Base-by-base conservation (phyloP, 2,329 filamentous ascomycete genomes). In the Aspergillus floridensis region DNA sequence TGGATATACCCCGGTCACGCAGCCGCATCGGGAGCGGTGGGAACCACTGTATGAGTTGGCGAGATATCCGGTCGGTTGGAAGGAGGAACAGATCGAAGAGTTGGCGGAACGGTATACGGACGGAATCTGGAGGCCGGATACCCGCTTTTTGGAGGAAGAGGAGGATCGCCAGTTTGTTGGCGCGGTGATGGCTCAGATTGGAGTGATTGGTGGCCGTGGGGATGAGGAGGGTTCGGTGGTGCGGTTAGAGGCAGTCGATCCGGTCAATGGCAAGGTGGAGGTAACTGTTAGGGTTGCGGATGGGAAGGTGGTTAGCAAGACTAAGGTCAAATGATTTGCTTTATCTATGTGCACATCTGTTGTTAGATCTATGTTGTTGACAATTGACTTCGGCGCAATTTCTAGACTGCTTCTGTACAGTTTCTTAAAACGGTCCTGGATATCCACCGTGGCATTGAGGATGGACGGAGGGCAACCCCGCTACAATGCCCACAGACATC, bases 1-100 rank as follows among this genome's bases (percentile, higher is more conserved):
- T 49, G 66, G 66, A 19, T 68, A 65, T 46, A 65, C 63, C 0
- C 51, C 59, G 2, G 58, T 59, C 4, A 65, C 57, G 1, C 67
- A 69, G 48, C 66, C 66, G 3, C 61, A 67, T 55, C 49, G 24
- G 22, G 55, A 66, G 6, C n/a, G 47, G 8, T 69, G 68, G 68
- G 41, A 49, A 11, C 51, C 46, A 7, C 16, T 69, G 14, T 70
- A 70, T 49, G 58, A 68, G 22, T 46, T 56, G 38, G 38, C 38
- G 2, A 44, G 38, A 16, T 44, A 44, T 44, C 38, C 38, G 38
- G 16, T 16, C 3, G 38, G 16, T 19, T 44, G 38, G 38, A 44
- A 8, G 38, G 38, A 19, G 16, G 38, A 44, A 19, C 38, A 44
- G 14, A 19, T 44, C 16, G 14, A 16, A 5, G n/a, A 44, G 38